Conservation (phyloP, 2,329 filamentous ascomycete species). For the Colletotrichum sp. region DNA sequence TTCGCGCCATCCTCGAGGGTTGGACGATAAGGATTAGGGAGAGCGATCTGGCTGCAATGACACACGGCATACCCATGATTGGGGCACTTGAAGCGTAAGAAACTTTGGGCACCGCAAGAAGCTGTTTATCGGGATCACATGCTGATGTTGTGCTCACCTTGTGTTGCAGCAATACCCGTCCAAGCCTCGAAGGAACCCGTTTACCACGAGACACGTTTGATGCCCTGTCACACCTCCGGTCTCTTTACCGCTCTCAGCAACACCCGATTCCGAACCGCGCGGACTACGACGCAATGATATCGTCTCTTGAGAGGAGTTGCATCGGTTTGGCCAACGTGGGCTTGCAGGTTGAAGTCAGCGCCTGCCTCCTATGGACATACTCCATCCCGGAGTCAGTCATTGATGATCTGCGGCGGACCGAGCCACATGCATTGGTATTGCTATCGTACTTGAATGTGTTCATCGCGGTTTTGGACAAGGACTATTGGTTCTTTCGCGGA, state of each 20-base stretch:
- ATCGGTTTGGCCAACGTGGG: not conserved
- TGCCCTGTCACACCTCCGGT: not conserved
- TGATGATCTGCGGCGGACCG: not conserved
- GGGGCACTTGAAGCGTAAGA: not conserved
- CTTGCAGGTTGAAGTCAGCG: not conserved
- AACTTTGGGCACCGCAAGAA: not conserved
- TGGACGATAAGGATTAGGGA: not conserved
- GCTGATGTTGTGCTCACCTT: not conserved
- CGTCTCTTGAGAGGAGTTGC: not conserved
- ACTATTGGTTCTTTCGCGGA: not conserved
- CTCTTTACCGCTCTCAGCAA: not conserved
- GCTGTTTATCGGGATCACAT: not conserved
- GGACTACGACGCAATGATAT: not conserved
- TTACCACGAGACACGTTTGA: not conserved
- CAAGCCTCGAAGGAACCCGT: not conserved
- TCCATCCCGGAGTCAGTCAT: not conserved
- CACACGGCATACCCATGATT: not conserved
- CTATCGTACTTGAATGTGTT: not conserved
- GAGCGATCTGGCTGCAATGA: not conserved
- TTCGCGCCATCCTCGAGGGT: not conserved
- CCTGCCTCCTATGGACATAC: not conserved
- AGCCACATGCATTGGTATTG: not conserved
- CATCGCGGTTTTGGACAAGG: not conserved
- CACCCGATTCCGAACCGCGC: not conserved
- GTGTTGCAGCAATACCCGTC: not conserved